These are phyloP conservation scores for Thecaphora frezii DNA, from an alignment of 1,284 basidiomycete species.

Conservation along the genomic window DNA sequence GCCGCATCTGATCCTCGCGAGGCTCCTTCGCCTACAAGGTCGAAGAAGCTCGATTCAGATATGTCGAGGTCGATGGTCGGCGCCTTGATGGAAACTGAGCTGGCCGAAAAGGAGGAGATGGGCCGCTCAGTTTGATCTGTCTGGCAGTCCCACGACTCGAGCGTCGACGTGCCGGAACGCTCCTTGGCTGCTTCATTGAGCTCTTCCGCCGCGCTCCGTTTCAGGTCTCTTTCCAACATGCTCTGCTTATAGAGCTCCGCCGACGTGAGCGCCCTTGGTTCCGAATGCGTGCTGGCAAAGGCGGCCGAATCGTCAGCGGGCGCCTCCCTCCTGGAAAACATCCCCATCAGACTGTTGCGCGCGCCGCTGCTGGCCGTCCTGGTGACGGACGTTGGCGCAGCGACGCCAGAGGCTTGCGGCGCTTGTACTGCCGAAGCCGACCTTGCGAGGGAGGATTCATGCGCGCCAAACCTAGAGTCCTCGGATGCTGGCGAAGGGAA, in stretches of 20 bases:
- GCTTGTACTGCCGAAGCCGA: no score
- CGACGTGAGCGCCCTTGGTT: constrained; percentile 11
- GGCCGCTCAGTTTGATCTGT: no score
- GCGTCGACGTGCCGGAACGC: no score
- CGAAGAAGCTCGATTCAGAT: constrained; percentile 25
- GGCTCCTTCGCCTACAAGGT: not conserved
- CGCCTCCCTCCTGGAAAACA: not conserved
- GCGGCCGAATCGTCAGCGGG: not conserved
- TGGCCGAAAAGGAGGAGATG: not conserved
- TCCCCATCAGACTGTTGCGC: not conserved
- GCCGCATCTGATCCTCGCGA: not conserved
- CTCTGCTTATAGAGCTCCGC: constrained; percentile 27
- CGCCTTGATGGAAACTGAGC: not conserved
- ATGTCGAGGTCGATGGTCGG: constrained; percentile 32
- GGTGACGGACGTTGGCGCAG: no score
- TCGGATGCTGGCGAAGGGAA: no score
- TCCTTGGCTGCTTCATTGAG: not conserved
- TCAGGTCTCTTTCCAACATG: constrained; percentile 19
- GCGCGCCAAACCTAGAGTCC: no score
- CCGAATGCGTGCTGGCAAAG: constrained; percentile 5
- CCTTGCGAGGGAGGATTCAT: no score
- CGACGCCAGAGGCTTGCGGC: no score
- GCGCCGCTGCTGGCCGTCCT: not conserved
- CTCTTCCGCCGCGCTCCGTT: not conserved
- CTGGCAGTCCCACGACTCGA: no score